These are phyloP conservation scores for Colletotrichum sp. DNA, from an alignment of 2,329 filamentous ascomycete species.

Conservation along the genomic window DNA sequence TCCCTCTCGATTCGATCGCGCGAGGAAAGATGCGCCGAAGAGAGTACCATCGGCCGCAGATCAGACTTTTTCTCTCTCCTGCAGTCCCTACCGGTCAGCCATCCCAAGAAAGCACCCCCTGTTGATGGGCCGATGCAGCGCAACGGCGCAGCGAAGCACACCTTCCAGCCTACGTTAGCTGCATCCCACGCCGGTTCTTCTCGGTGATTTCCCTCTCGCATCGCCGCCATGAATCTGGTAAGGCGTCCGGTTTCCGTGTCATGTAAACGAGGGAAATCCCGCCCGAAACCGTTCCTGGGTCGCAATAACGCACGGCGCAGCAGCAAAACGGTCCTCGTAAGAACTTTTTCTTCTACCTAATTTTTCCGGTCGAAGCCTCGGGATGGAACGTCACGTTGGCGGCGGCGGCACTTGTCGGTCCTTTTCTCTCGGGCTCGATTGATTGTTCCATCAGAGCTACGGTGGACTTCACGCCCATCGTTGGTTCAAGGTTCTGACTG, in stretches of 20 bases:
- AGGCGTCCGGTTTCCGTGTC: neutral
- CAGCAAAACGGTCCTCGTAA: neutral
- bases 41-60: neutral
- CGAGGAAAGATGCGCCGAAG: neutral
- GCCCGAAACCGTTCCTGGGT: neutral
- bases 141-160: neutral
- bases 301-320: neutral
- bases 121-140: neutral
- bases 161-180: neutral
- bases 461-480: neutral
- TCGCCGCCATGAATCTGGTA: neutral
- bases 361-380: neutral
- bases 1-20: neutral
- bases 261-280: neutral
- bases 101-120: neutral
- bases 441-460: neutral
- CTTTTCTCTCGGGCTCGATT: neutral
- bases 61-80: neutral
- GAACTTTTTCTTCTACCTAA: neutral
- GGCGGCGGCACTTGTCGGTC: neutral
- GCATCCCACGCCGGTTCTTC: neutral
- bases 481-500: neutral
- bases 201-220: neutral
- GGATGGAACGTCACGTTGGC: neutral
- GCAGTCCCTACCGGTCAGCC: neutral